Conservation (phyloP, 139 green algal genomes). For the Tetraselmis chui region DNA sequence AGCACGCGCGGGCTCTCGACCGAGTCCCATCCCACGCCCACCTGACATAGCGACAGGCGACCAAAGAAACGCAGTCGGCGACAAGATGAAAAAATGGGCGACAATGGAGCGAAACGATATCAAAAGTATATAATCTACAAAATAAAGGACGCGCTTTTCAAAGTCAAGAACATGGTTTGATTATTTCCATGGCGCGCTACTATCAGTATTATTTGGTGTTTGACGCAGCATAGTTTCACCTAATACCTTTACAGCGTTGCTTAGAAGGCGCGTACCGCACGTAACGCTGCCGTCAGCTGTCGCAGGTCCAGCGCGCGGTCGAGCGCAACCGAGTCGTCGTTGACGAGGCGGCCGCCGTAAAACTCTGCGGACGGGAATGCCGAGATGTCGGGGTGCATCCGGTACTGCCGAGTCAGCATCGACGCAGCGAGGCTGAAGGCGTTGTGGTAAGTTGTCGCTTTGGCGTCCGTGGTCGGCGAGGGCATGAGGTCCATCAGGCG, state of each 20-base stretch:
- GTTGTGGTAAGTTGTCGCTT: neutral
- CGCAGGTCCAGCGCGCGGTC: neutral
- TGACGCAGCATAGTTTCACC: too few relatives aligned
- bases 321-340: slow-evolving; percentile 24
- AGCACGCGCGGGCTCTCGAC: neutral
- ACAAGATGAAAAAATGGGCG: too few relatives aligned
- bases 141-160: too few relatives aligned
- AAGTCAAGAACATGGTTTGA: too few relatives aligned
- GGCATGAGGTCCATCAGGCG: slow-evolving; percentile 31
- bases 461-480: neutral
- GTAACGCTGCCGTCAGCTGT: neutral
- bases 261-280: too few relatives aligned
- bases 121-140: too few relatives aligned
- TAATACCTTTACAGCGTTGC: too few relatives aligned
- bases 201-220: too few relatives aligned
- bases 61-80: too few relatives aligned
- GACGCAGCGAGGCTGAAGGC: neutral
- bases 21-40: neutral
- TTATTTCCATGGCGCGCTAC: too few relatives aligned
- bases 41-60: too few relatives aligned
- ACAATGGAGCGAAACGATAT: too few relatives aligned
- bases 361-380: slow-evolving; percentile 66
- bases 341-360: slow-evolving; percentile 59
- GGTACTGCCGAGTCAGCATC: slow-evolving; percentile 58
- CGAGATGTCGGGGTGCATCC: slow-evolving; percentile 77